Evolutionary conservation across 1,284 basidiomycete species (phyloP).

Genomic region (Sparassis latifolia): DNA sequence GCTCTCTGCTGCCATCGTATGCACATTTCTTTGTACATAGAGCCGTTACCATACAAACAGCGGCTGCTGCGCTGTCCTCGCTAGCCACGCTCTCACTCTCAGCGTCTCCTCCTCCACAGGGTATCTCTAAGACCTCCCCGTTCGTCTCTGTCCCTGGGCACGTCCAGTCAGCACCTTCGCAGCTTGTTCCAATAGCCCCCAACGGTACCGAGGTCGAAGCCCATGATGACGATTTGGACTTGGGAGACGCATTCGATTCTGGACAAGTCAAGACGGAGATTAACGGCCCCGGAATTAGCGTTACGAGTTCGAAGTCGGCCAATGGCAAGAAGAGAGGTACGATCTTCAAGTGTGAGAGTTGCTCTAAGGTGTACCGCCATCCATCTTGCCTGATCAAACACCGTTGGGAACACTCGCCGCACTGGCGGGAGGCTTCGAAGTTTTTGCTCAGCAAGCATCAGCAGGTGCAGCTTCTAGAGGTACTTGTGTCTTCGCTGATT

Average conservation of each 20-base stretch:
- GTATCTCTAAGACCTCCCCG: constrained; percentile 18
- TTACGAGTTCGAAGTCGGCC: constrained; percentile 27
- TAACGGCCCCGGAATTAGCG: constrained; percentile 29
- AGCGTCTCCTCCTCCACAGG: constrained; percentile 34
- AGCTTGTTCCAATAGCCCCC: constrained; percentile 11
- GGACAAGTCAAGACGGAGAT: constrained; percentile 26
- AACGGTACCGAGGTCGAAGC: constrained; percentile 13
- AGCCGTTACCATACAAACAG: constrained; percentile 34
- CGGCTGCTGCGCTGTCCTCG: constrained; percentile 41
- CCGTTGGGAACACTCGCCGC: constrained; percentile 95
- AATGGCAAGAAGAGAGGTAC: constrained; percentile 69
- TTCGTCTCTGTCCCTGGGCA: constrained; percentile 21
- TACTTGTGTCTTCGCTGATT: constrained; percentile 26
- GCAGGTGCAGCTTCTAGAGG: constrained; percentile 95
- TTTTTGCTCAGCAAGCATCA: constrained; percentile 95
- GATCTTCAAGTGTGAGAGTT: constrained; percentile 89
- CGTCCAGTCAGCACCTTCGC: constrained; percentile 7
- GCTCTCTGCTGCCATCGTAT: constrained; percentile 5
- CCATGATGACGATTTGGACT: constrained; percentile 18
- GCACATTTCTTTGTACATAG: constrained; percentile 22
- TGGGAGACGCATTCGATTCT: constrained; percentile 12
- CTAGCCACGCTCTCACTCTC: constrained; percentile 47
- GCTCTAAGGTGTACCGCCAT: constrained; percentile 91
- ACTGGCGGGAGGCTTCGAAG: constrained; percentile 95
- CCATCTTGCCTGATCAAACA: constrained; percentile 95